Evolutionary conservation across 805 yeast genomes (phyloP), one percentile per base, ranked within the genome.

Genomic region (Yamadazyma takamatsuzukensis): DNA sequence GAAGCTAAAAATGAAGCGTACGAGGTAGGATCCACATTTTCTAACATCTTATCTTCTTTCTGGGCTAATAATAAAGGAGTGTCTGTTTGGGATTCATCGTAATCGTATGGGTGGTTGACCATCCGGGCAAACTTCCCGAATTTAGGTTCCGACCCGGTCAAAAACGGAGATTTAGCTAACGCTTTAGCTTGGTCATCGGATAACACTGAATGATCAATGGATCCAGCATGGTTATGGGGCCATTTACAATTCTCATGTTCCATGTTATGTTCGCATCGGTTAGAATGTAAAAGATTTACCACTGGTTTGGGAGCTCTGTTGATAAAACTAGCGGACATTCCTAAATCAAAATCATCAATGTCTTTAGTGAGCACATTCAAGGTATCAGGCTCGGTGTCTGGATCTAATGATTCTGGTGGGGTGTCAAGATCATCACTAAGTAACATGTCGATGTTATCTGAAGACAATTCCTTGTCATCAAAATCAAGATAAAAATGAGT

Each of bases 1-100:
- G 95, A 84, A 0, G 85, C 80, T 37, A 87, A 62, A 54, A 84
- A 87, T 0, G 93, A 71, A 3, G 78, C 61, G 57, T 87, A 87
- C 13, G 76, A 63, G 2, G 74, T 72, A 9, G 88, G 83, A 47
- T 80, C 82, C 27, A 72, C 62, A 29, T 62, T 48, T 16, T 58
- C 61, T 38, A 76, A 60, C n/a, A 54, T 51, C 11, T 55, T 43
- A 43, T 72, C 65, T 5, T 53, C 53, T 34, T 55, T 52, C 25
- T 63, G 68, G 2, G 78, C 78, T 37, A 64, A 53, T 23, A 54
- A 42, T 34, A 72, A 51, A 7, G 47, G 47, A 14, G 42, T 34
- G 15, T 36, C 36, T 6, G 32, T 30, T 14, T 23, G 25, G 4
- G 47, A 37, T 8, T 45, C 44, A 24, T 54, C 56, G 18, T 48